phyloP scores from a whole-genome alignment of 2,329 filamentous ascomycete species.

The Trichophyton schoenleinii region DNA sequence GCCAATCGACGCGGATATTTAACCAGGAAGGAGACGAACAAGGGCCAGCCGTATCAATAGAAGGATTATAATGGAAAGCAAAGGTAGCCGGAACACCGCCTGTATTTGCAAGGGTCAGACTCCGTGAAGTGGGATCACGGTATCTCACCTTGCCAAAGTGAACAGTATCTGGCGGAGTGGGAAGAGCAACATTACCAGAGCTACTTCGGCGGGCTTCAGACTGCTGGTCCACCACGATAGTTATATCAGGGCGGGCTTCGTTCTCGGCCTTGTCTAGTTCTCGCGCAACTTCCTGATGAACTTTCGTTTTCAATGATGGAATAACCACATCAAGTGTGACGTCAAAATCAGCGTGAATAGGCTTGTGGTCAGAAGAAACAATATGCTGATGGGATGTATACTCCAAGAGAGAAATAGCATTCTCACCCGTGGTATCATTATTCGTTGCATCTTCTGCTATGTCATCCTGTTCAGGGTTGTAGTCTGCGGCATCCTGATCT shows the following conservation, averaged over 20 bases:
- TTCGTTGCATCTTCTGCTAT: slow-evolving; percentile 18
- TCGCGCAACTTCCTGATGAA: slow-evolving; percentile 76
- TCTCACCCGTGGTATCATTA: slow-evolving; percentile 21
- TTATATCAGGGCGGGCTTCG: slow-evolving; percentile 69
- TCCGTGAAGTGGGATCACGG: slow-evolving; percentile 50
- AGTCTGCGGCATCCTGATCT: slow-evolving; percentile 54
- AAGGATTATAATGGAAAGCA: slow-evolving; percentile 62
- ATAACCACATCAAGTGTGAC: slow-evolving; percentile 79
- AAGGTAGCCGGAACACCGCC: slow-evolving; percentile 69
- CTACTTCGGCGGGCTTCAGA: slow-evolving; percentile 9
- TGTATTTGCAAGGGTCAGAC: slow-evolving; percentile 82
- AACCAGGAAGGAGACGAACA: slow-evolving; percentile 53
- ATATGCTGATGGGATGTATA: slow-evolving; percentile 86
- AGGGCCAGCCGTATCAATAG: slow-evolving; percentile 33
- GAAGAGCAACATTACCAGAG: slow-evolving; percentile 25
- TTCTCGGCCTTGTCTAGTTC: slow-evolving; percentile 88
- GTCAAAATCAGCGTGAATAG: slow-evolving; percentile 68
- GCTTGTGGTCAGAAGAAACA: slow-evolving; percentile 91
- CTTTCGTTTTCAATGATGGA: slow-evolving; percentile 66
- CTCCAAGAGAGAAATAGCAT: slow-evolving; percentile 45
- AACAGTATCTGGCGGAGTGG: slow-evolving; percentile 43
- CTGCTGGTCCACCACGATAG: slow-evolving; percentile 60
- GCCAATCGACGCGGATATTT: slow-evolving; percentile 49
- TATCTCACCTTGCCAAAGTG: slow-evolving; percentile 69
- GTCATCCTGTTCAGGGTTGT: slow-evolving; percentile 36